A percentile compares a stretch with the other conserved stretches of the same genome.
phyloP scores from a whole-genome alignment of 805 yeast species.

The Kazachstania bromeliacearum region DNA sequence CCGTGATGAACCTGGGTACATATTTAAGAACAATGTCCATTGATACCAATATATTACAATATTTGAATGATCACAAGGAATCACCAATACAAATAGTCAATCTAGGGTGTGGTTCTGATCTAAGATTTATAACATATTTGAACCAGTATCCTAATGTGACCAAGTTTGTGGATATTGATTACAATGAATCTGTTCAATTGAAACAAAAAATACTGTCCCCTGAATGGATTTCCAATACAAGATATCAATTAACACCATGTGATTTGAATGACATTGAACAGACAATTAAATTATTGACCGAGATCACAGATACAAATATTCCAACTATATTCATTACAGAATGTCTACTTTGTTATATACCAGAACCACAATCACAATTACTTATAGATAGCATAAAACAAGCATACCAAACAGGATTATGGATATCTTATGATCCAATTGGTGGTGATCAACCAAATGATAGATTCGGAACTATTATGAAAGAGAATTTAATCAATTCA shows the following conservation, averaged over 20 bases:
- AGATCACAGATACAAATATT: slow-evolving; percentile 7
- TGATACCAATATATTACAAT: slow-evolving; percentile 37
- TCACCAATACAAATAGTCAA: slow-evolving; percentile 41
- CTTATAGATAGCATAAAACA: slow-evolving; percentile 31
- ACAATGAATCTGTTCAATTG: slow-evolving; percentile 36
- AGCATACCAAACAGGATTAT: slow-evolving; percentile 16
- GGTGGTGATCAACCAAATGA: slow-evolving; percentile 36
- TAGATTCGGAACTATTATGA: slow-evolving; percentile 46
- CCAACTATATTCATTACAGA: slow-evolving; percentile 51
- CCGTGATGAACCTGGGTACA: slow-evolving; percentile 65
- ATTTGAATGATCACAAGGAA: slow-evolving; percentile 20
- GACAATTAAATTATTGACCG: slow-evolving; percentile 13
- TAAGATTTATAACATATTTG: slow-evolving; percentile 38
- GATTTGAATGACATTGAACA: slow-evolving; percentile 29
- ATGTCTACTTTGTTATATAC: slow-evolving; percentile 47
- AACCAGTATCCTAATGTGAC: slow-evolving; percentile 16
- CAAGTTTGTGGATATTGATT: slow-evolving; percentile 43
- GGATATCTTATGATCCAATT: slow-evolving; percentile 50
- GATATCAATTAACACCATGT: slow-evolving; percentile 24
- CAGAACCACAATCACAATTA: slow-evolving; percentile 33
- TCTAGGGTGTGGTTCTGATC: slow-evolving; percentile 63
- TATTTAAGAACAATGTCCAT: slow-evolving; percentile 50
- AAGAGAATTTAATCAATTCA: slow-evolving; percentile 38
- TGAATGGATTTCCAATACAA: slow-evolving; percentile 8
- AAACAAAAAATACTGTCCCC: slow-evolving; percentile 27